Evolutionary conservation across 208 protist species (phyloP), one percentile per base, ranked within the genome.

Genomic region (Lotmaria passim): DNA sequence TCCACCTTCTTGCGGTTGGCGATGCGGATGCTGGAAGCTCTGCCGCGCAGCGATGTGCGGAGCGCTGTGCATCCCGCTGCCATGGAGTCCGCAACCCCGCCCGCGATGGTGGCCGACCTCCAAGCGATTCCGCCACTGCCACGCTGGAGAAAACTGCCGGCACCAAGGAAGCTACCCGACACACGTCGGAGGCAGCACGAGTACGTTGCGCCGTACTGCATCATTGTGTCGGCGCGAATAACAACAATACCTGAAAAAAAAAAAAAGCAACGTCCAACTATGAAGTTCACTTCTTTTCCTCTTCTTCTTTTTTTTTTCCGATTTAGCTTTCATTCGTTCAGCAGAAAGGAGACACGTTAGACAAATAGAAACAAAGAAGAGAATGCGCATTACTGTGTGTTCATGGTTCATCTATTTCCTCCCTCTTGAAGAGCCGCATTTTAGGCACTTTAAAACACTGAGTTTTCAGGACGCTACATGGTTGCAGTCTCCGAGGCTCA

Each of bases 1-100:
- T 95, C 90, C 39, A 96, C 88, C 31, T 78, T 76, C 51, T 89
- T 90, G 19, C 90, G 86, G 57, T 95, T 94, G 11, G 90, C 89
- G 21, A 97, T 94, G 28, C 71, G 71, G 12, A 97, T 67, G 21
- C 30, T 70, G 0, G 69, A 71, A 3, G 88, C 74, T 46, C 84
- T 91, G 60, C 41, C 21, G 12, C 80, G 73, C 15, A 47, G 28
- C 0, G 64, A 24, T 2, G 47, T 36, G 17, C n/a, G 17, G 36
- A 72, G 21, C 3, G 72, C 62, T 6, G 47, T 11, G 3, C 33
- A 21, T 30, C 21, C 38, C 6, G 43, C 7, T 3, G 6, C 57
- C 7, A 17, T 39, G 6, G 15, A n/a, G n/a, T 5, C 23, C 3
- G 14, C 57, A 21, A 7, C 26, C 17, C 23, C 24, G 14, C 12